phyloP scores from a whole-genome alignment of 2,329 filamentous ascomycete genomes.

The Daldinia sp. region DNA sequence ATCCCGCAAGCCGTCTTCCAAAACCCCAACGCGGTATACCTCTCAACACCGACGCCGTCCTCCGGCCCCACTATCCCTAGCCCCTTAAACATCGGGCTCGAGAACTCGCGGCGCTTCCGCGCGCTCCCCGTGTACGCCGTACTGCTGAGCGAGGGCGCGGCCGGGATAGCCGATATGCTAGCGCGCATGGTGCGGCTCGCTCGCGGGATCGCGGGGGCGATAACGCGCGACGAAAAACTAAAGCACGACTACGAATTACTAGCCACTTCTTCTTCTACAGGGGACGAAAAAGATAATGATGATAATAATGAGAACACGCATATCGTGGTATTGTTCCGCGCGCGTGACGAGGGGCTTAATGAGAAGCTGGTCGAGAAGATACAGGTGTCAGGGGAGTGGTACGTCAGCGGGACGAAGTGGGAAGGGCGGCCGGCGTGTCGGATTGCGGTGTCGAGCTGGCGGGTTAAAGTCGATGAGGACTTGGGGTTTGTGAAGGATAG shows the following conservation, averaged over 20 bases:
- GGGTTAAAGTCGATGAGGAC: conserved; percentile 76
- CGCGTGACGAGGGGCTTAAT: conserved; percentile 74
- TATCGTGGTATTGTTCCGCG: conserved; percentile 82
- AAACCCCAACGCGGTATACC: conserved; percentile 89
- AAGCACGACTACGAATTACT: conserved; percentile 43
- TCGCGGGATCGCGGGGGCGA: conserved; percentile 72
- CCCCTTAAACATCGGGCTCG: conserved; percentile 86
- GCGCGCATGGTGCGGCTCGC: conserved; percentile 78
- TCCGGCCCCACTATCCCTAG: conserved; percentile 68
- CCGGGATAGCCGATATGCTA: conserved; percentile 77
- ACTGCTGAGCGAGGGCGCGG: conserved; percentile 77
- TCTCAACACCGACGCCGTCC: conserved; percentile 57
- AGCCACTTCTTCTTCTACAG: conserved; percentile 48
- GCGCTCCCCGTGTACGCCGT: conserved; percentile 90
- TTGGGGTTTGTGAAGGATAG: conserved; percentile 73
- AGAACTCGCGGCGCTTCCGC: conserved; percentile 91
- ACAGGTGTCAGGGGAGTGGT: conserved; percentile 80
- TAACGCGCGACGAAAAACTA: conserved; percentile 53
- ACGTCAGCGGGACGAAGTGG: conserved; percentile 87
- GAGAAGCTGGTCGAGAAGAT: conserved; percentile 75
- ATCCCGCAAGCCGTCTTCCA: conserved; percentile 75
- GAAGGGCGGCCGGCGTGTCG: conserved; percentile 78
- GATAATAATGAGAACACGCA: conserved; percentile 66
- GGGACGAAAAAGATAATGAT: not conserved
- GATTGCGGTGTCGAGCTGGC: conserved; percentile 90